These are phyloP conservation scores for Annulohypoxylon bovei DNA, from an alignment of 495 filamentous ascomycete species.

Conservation along the genomic window DNA sequence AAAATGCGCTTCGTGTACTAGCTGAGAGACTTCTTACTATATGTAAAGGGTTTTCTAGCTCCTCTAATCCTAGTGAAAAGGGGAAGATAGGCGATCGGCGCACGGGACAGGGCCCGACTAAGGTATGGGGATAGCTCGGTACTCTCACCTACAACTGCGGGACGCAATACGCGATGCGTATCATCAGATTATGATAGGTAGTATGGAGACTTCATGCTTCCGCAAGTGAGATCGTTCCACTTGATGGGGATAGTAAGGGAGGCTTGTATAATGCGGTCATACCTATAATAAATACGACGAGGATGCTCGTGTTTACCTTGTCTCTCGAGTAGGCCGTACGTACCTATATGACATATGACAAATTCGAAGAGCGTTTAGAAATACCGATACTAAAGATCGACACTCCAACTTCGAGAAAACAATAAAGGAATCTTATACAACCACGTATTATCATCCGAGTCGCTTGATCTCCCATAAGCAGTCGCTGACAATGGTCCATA, in stretches of 20 bases:
- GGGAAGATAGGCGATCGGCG: constrained; percentile 10
- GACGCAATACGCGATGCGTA: constrained; percentile 18
- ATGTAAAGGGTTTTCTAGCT: background rate
- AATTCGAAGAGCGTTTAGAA: constrained; percentile 2
- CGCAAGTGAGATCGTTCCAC: constrained; percentile 22
- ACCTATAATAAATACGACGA: constrained; percentile 36
- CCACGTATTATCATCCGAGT: background rate
- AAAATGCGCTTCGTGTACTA: constrained; percentile 8
- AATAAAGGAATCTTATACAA: background rate
- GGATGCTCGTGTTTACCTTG: constrained; percentile 14
- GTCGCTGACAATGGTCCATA: constrained; percentile 11
- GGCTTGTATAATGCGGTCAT: constrained; percentile 20
- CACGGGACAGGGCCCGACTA: background rate
- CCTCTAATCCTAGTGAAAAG: background rate
- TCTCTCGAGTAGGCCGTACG: background rate
- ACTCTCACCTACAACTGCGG: constrained; percentile 18
- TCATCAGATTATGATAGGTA: constrained; percentile 21
- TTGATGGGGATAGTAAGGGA: constrained; percentile 9
- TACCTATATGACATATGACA: constrained; percentile 21
- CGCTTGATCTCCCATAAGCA: background rate
- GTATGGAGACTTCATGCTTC: constrained; percentile 2
- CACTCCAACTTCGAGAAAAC: constrained; percentile 16
- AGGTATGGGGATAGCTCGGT: constrained; percentile 27
- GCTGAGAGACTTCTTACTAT: constrained; percentile 1
- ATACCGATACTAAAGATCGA: constrained; percentile 18